phyloP scores from a whole-genome alignment of 179 eudicot genomes.

The Spergularia azorica region DNA sequence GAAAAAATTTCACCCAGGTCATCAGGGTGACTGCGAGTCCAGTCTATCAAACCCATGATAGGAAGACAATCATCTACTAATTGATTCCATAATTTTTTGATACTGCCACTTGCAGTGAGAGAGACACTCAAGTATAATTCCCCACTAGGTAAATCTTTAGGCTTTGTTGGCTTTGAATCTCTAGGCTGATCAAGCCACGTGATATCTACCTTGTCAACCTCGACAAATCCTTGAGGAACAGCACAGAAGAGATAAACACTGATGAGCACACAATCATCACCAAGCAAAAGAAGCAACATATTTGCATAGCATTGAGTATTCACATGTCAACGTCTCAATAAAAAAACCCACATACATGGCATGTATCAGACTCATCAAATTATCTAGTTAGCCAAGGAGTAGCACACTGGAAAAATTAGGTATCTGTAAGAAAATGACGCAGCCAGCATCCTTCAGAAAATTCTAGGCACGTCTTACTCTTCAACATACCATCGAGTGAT shows the following conservation, averaged over 20 bases:
- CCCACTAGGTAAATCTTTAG: conserved; percentile 34
- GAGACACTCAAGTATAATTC: conserved; percentile 67
- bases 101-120: conserved; percentile 50
- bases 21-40: conserved; percentile 89
- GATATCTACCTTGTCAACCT: conserved; percentile 81
- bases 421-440: neutral
- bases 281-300: conserved; percentile 1
- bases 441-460: conserved; percentile 9
- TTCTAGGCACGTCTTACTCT: neutral
- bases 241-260: conserved; percentile 2
- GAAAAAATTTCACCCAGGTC: conserved; percentile 60
- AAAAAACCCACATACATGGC: neutral
- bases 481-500: too few relatives aligned
- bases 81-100: conserved; percentile 53
- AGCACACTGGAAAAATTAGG: neutral
- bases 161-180: conserved; percentile 32
- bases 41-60: conserved; percentile 75
- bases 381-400: neutral
- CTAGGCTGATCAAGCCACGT: conserved; percentile 67
- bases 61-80: conserved; percentile 68
- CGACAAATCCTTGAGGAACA: conserved; percentile 57
- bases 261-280: conserved; percentile 11
- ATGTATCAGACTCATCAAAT: neutral
- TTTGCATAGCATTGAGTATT: neutral
- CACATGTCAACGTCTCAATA: neutral